Evolutionary conservation across 1,284 basidiomycete genomes (phyloP).

Genomic region (Tremellales sp.): DNA sequence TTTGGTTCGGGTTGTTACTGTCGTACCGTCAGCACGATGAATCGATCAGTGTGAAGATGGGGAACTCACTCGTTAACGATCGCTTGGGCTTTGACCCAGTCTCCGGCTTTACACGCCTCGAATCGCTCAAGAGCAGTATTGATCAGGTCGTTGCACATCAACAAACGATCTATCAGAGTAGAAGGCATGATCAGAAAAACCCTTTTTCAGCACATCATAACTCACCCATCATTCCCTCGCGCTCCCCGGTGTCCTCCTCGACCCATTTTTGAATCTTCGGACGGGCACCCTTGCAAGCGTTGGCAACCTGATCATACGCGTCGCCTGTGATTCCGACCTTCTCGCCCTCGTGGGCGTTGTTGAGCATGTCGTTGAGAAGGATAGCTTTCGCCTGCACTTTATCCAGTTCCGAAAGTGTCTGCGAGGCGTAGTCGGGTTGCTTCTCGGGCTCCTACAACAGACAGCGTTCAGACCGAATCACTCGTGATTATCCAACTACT

Average conservation of each 20-base stretch:
- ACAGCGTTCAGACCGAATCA: constrained; percentile 1
- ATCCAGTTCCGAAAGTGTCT: constrained; percentile 84
- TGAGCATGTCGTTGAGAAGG: constrained; percentile 91
- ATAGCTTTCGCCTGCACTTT: constrained; percentile 94
- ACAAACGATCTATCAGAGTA: constrained; percentile 66
- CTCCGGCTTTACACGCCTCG: constrained; percentile 85
- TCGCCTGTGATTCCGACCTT: constrained; percentile 77
- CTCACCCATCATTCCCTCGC: constrained; percentile 81
- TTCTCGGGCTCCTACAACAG: constrained; percentile 74
- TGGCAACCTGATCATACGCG: constrained; percentile 93
- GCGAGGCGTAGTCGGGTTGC: constrained; percentile 86
- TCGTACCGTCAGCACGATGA: constrained; percentile 6
- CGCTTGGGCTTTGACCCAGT: constrained; percentile 54
- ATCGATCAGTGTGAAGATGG: neutral
- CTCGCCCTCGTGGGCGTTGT: constrained; percentile 82
- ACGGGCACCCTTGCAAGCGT: constrained; percentile 74
- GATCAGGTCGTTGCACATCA: constrained; percentile 96
- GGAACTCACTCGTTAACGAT: constrained; percentile 36
- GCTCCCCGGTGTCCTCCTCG: constrained; percentile 70
- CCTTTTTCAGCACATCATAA: constrained; percentile 6
- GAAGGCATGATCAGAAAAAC: constrained; percentile 3
- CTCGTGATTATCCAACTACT: constrained; percentile 16
- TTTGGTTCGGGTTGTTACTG: constrained; percentile 42
- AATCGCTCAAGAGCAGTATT: constrained; percentile 87
- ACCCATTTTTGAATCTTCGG: constrained; percentile 99